Conservation (phyloP, 2,329 filamentous ascomycete genomes). For the Huntiella bhutanensis region DNA sequence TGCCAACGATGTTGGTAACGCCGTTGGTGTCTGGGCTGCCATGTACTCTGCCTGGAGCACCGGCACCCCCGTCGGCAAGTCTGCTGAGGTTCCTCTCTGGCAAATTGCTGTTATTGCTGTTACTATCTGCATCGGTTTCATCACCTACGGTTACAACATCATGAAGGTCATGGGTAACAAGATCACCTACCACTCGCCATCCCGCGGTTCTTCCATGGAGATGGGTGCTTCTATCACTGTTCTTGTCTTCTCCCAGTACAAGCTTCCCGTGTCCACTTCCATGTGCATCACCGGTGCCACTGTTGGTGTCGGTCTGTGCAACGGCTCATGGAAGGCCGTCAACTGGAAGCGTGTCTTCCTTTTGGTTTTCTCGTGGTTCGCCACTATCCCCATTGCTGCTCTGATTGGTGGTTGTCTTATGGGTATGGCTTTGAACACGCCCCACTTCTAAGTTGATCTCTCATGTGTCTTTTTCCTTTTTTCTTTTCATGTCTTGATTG, state of each 20-base stretch:
- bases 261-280: constrained; percentile 56
- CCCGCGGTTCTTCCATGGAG: constrained; percentile 51
- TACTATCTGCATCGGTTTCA: constrained; percentile 46
- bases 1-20: constrained; percentile 59
- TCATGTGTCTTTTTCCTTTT: background rate
- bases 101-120: constrained; percentile 51
- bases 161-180: constrained; percentile 79
- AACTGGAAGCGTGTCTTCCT: constrained; percentile 59
- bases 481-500: background rate
- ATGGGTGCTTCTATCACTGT: constrained; percentile 63
- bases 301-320: constrained; percentile 61
- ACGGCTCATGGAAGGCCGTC: constrained; percentile 50
- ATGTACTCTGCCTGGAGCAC: constrained; percentile 51
- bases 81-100: constrained; percentile 53
- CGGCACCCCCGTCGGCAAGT: constrained; percentile 38
- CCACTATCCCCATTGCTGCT: constrained; percentile 26
- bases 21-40: constrained; percentile 49
- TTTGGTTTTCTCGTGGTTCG: constrained; percentile 42
- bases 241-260: constrained; percentile 56
- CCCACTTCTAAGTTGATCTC: constrained; percentile 11
- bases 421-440: constrained; percentile 23
- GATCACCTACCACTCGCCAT: constrained; percentile 48
- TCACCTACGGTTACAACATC: constrained; percentile 68
- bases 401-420: constrained; percentile 23
- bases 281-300: constrained; percentile 70